Conservation (phyloP, 192 early-diverging fungal genomes). For the Podila epicladia region DNA sequence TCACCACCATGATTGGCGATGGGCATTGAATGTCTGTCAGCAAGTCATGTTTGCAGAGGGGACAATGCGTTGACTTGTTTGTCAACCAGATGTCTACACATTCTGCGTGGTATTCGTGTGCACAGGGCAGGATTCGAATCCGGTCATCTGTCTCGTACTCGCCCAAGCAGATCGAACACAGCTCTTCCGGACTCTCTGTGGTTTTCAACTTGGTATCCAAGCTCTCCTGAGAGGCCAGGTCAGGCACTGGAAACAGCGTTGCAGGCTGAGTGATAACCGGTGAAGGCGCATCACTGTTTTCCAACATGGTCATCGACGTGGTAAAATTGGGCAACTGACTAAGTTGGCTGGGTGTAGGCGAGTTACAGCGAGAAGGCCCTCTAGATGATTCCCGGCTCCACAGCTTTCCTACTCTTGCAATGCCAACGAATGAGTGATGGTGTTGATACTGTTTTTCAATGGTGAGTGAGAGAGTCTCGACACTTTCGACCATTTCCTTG, state of each 20-base stretch:
- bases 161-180: slow-evolving; percentile 44
- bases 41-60: slow-evolving; percentile 49
- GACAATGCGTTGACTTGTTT: slow-evolving; percentile 42
- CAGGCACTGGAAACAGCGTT: background rate
- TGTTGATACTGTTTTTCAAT: slow-evolving; percentile 9
- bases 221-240: background rate
- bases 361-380: slow-evolving; percentile 10
- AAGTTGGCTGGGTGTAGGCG: slow-evolving; percentile 4
- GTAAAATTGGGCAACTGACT: slow-evolving; percentile 8
- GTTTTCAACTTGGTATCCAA: background rate
- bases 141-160: slow-evolving; percentile 26
- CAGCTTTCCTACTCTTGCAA: slow-evolving; percentile 3
- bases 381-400: slow-evolving; percentile 19
- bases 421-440: slow-evolving; percentile 10
- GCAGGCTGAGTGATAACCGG: background rate
- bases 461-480: background rate
- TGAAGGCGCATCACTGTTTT: background rate
- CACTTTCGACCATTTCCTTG: background rate
- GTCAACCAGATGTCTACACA: slow-evolving; percentile 53
- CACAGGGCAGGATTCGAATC: slow-evolving; percentile 32
- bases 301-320: background rate
- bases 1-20: background rate
- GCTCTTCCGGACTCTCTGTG: background rate
- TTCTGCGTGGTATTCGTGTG: slow-evolving; percentile 44
- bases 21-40: slow-evolving; percentile 6